Conservation (phyloP, 2,329 filamentous ascomycete genomes). For the Falciphora oryzae region DNA sequence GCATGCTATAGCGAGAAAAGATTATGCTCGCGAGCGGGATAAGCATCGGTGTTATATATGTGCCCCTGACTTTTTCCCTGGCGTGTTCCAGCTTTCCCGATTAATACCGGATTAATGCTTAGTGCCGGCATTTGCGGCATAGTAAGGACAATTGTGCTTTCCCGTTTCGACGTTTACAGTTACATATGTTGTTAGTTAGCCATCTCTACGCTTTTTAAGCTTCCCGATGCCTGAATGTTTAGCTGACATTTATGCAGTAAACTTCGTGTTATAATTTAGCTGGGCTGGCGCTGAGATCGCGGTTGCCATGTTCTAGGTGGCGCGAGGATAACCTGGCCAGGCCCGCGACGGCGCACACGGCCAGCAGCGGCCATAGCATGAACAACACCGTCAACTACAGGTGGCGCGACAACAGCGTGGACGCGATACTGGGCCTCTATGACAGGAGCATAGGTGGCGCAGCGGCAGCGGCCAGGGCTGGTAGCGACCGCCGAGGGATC, state of each 20-base stretch:
- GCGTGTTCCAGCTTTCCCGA: slow-evolving; percentile 10
- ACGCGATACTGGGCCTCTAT: slow-evolving; percentile 26
- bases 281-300: slow-evolving; percentile 34
- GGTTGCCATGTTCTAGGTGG: slow-evolving; percentile 30
- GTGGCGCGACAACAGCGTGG: slow-evolving; percentile 24
- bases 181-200: slow-evolving; percentile 26
- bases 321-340: slow-evolving; percentile 12
- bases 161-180: slow-evolving; percentile 19
- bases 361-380: slow-evolving; percentile 8
- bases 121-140: slow-evolving; percentile 24
- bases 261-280: slow-evolving; percentile 29
- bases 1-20: slow-evolving; percentile 40
- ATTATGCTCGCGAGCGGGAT: slow-evolving; percentile 35
- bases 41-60: slow-evolving; percentile 22
- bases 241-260: slow-evolving; percentile 20
- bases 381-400: slow-evolving; percentile 9
- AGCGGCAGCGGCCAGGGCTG: slow-evolving; percentile 7
- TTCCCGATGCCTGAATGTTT: slow-evolving; percentile 10
- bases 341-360: slow-evolving; percentile 18
- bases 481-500: slow-evolving; percentile 18
- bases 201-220: slow-evolving; percentile 11
- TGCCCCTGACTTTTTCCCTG: not conserved
- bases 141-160: slow-evolving; percentile 23
- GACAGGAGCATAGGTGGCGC: slow-evolving; percentile 14
- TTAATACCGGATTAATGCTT: slow-evolving; percentile 8